Conservation (phyloP, 1,284 basidiomycete genomes). For the Coriolopsis trogii region DNA sequence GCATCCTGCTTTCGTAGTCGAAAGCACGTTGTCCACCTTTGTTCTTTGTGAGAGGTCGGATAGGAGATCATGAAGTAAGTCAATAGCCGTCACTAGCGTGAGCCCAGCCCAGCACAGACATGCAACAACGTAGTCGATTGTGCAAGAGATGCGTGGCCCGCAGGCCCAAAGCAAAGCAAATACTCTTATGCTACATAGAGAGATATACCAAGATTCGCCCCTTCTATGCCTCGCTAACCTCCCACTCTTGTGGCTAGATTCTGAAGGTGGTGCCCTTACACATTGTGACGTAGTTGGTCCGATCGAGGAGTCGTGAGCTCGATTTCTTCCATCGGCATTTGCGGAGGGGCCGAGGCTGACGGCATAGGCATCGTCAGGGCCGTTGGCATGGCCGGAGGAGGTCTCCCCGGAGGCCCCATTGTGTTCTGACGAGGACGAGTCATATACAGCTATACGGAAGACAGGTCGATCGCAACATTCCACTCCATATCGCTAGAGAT, state of each 20-base stretch:
- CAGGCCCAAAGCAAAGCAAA: not conserved
- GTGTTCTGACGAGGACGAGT: conserved; percentile 19
- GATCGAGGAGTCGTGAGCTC: conserved; percentile 27
- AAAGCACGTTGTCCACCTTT: too few species aligned
- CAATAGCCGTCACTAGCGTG: too few species aligned
- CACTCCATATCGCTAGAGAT: too few species aligned
- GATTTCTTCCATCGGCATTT: conserved; percentile 29
- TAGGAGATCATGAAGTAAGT: not conserved
- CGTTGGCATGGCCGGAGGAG: conserved; percentile 11
- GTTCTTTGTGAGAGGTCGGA: too few species aligned
- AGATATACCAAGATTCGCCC: not conserved
- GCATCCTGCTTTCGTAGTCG: not conserved
- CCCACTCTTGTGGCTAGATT: not conserved
- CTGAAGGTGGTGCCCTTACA: not conserved
- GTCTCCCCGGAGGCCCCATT: not conserved
- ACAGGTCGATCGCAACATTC: not conserved
- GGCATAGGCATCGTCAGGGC: conserved; percentile 25
- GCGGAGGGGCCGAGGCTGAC: conserved; percentile 1
- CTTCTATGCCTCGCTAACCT: not conserved
- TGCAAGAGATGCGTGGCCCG: not conserved
- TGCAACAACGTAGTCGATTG: too few species aligned
- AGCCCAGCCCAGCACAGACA: too few species aligned
- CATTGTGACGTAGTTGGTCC: not conserved
- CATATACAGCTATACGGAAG: conserved; percentile 22
- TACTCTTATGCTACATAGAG: conserved; percentile 6